Evolutionary conservation across 345 rosid genomes (phyloP), one percentile per base, ranked within the genome.

Genomic region (Ceriops decandra): DNA sequence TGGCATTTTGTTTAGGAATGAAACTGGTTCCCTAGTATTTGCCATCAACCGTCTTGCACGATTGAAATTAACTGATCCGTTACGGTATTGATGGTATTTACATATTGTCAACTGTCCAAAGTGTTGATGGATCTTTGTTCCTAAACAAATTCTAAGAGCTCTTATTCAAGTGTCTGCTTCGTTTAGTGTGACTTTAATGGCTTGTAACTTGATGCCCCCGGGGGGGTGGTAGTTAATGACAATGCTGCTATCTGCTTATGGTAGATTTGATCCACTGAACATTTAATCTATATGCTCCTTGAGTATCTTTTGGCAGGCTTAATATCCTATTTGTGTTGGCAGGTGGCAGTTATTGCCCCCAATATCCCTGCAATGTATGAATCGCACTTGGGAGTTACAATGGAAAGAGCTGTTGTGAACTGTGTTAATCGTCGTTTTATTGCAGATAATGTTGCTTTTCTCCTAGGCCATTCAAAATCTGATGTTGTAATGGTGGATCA

Each of bases 271-370:
- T n/a, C 11, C 26, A 6, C 10, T n/a, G 57, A 22, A n/a, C 6
- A 52, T 20, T 52, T 52, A 22, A 52, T 52, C 26, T 52, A 0
- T 20, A 11, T 24, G 26, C 46, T 38, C 15, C 46, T 1, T 38
- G 10, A 9, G 11, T 1, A 38, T 9, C 46, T 38, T 3, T 38
- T 38, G 46, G 46, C 46, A 38, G 46, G 46, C 46, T 9, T 38
- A 10, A 38, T 9, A 8, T 61, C 57, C 56, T 32, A 21, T 65
- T 61, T 60, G 11, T 62, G 31, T 36, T 77, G 66, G 65, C 89
- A 91, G 96, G 96, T 90, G 38, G 91, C 96, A 17, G 46, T 85
- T 53, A 85, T 95, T 27, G 96, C 99, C n/a, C 98, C 99, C 3
- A 90, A 95, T 81, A 36, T 84, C 32, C 98, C 98, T 36, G 93